Evolutionary conservation across 345 rosid genomes (phyloP), one percentile per base, ranked within the genome.

Genomic region (Arabis alpina): DNA sequence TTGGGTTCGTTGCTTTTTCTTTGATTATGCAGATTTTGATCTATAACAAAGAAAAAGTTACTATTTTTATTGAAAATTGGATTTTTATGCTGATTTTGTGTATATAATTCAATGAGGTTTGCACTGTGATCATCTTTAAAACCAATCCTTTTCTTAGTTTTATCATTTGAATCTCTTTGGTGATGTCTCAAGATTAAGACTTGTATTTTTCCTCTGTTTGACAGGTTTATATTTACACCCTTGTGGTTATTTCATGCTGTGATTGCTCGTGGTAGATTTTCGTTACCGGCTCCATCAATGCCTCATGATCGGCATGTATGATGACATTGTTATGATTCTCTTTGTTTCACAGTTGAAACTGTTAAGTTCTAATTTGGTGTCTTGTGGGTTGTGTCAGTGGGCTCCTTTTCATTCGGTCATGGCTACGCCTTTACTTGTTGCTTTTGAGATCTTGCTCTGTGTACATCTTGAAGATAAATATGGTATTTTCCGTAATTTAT

Each of bases 201-300:
- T 45, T 44, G 19, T n/a, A n/a, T n/a, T 16, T 66, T 5, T 43
- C 5, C 4, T 4, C 66, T 67, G 13, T 77, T 56, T 32, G 56
- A 80, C 85, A 93, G 98, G 98, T 63, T 75, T 65, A 57, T 85
- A 68, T 90, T 88, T 76, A 68, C 86, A 70, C 93, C 98, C 45
- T 71, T 90, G 14, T 88, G 90, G 97, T 43, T 90, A 49, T 93
- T 93, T 84, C 98, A 90, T 77, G 83, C 76, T n/a, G 90, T 84
- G 25, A 86, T 81, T 58, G 90, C 97, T 13, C 88, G 96, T 27
- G 93, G 96, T 66, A 83, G 96, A 80, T 90, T 93, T 84, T 93
- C 98, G 7, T 68, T 93, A 62, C 98, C 98, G 41, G 96, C 97
- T 74, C 98, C 98, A 75, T 68, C 88, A 64, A 59, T 80, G 87